Evolutionary conservation across 495 filamentous ascomycete genomes (phyloP).

Genomic region (Chaetomium cochliodes): DNA sequence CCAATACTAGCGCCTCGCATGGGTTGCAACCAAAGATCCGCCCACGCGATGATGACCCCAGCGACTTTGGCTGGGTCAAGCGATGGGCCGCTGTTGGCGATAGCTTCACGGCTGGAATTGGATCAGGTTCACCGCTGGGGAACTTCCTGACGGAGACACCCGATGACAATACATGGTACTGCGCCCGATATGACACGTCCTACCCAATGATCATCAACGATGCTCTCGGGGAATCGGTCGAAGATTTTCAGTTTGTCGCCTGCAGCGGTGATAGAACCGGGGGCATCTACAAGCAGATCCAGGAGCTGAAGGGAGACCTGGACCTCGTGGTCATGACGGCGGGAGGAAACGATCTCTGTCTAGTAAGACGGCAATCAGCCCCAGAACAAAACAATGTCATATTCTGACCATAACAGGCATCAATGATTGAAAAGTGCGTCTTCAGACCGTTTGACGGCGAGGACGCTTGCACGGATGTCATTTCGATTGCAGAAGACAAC

Average conservation of each 20-base stretch:
- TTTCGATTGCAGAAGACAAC: conserved; percentile 28
- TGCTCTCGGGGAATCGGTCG: conserved; percentile 4
- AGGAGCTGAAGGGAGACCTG: conserved; percentile 16
- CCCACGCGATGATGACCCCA: conserved; percentile 9
- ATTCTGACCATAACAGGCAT: conserved; percentile 1
- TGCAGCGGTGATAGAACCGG: conserved; percentile 31
- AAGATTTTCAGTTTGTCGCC: conserved; percentile 26
- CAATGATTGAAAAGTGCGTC: conserved; percentile 33
- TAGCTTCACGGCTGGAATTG: conserved; percentile 40
- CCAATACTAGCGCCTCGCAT: not conserved
- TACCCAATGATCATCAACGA: conserved; percentile 29
- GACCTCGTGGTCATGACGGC: conserved; percentile 38
- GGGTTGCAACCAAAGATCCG: not conserved
- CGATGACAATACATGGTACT: conserved; percentile 13
- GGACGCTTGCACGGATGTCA: conserved; percentile 23
- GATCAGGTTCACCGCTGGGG: conserved; percentile 26
- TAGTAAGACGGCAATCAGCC: conserved; percentile 16
- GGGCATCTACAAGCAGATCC: conserved; percentile 28
- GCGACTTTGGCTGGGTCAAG: conserved; percentile 32
- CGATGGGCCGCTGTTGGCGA: conserved; percentile 39
- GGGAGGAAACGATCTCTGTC: conserved; percentile 39
- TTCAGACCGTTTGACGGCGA: conserved; percentile 22
- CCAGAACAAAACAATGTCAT: not conserved
- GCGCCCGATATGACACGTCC: conserved; percentile 33
- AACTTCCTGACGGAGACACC: conserved; percentile 6